Evolutionary conservation across 139 green algal species (phyloP).

Genomic region (Edaphochlamys debaryana): DNA sequence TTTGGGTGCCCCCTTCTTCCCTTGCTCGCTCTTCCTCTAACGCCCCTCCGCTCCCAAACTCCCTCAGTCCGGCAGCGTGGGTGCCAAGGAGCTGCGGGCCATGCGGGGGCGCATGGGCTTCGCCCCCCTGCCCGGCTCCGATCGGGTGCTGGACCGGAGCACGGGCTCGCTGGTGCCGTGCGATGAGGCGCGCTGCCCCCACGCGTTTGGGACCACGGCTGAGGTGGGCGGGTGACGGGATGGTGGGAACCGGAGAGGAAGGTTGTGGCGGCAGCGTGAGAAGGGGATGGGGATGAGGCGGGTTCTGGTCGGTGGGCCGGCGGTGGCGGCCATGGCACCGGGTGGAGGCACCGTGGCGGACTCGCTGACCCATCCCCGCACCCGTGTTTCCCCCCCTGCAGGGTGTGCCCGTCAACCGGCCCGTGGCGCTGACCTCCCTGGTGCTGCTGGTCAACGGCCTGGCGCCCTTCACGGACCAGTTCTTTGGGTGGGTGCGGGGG

Average conservation of each 20-base stretch:
- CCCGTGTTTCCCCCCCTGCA: too few relatives aligned
- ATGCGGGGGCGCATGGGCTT: slow-evolving; percentile 32
- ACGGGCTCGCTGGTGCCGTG: background rate
- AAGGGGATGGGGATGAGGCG: too few relatives aligned
- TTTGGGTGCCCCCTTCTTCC: too few relatives aligned
- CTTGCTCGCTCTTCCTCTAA: too few relatives aligned
- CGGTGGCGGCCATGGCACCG: too few relatives aligned
- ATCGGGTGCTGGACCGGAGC: slow-evolving; percentile 13
- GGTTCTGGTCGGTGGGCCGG: too few relatives aligned
- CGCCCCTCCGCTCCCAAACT: too few relatives aligned
- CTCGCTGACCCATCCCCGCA: too few relatives aligned
- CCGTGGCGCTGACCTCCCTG: background rate
- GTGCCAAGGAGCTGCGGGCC: background rate
- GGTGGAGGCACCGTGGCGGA: too few relatives aligned
- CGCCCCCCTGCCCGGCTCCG: slow-evolving; percentile 18
- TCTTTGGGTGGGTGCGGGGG: too few relatives aligned
- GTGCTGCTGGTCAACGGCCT: slow-evolving; percentile 19
- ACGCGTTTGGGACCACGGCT: background rate
- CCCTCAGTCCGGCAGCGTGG: background rate
- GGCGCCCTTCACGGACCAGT: slow-evolving; percentile 18
- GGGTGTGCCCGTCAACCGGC: slow-evolving; percentile 14
- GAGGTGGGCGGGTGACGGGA: background rate
- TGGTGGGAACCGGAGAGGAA: too few relatives aligned
- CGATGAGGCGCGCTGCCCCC: background rate
- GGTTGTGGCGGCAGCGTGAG: too few relatives aligned